These are phyloP conservation scores for Globisporangium mamillatum DNA, from an alignment of 352 stramenopile genomes.

Conservation along the genomic window DNA sequence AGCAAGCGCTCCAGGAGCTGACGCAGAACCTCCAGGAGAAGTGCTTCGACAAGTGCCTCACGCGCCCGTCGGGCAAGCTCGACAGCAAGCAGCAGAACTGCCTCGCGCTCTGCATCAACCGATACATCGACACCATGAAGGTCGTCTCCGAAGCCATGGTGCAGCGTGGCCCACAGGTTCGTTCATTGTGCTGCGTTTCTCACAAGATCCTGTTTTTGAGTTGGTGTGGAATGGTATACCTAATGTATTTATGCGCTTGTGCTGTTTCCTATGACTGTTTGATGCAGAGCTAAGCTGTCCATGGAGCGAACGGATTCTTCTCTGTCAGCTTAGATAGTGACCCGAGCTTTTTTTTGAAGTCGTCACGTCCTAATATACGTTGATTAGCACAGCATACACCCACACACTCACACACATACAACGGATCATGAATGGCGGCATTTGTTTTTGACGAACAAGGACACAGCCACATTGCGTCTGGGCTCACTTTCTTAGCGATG, in stretches of 20 bases:
- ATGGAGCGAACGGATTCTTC: slow-evolving; percentile 2
- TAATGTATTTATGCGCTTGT: slow-evolving; percentile 1
- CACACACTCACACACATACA: background rate
- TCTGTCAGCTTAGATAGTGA: slow-evolving; percentile 11
- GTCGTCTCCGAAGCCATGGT: slow-evolving; percentile 83
- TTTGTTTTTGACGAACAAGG: background rate
- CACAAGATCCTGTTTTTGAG: background rate
- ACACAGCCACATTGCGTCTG: too few species aligned
- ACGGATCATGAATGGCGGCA: background rate
- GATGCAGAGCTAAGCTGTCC: slow-evolving; percentile 9
- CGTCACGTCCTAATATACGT: slow-evolving; percentile 16
- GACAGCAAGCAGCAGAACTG: slow-evolving; percentile 91
- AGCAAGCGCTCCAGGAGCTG: slow-evolving; percentile 81
- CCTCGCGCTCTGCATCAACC: slow-evolving; percentile 84
- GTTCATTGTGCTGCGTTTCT: background rate
- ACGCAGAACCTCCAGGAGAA: slow-evolving; percentile 88
- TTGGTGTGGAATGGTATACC: background rate
- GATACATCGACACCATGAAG: slow-evolving; percentile 92
- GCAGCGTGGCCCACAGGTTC: slow-evolving; percentile 62
- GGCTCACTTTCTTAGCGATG: too few species aligned
- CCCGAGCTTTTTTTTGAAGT: background rate
- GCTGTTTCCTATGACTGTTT: background rate
- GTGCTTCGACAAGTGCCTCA: slow-evolving; percentile 90
- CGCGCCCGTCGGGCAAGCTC: slow-evolving; percentile 73
- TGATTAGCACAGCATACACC: background rate